Evolutionary conservation across 495 filamentous ascomycete genomes (phyloP).

Genomic region (Neurospora sp.): DNA sequence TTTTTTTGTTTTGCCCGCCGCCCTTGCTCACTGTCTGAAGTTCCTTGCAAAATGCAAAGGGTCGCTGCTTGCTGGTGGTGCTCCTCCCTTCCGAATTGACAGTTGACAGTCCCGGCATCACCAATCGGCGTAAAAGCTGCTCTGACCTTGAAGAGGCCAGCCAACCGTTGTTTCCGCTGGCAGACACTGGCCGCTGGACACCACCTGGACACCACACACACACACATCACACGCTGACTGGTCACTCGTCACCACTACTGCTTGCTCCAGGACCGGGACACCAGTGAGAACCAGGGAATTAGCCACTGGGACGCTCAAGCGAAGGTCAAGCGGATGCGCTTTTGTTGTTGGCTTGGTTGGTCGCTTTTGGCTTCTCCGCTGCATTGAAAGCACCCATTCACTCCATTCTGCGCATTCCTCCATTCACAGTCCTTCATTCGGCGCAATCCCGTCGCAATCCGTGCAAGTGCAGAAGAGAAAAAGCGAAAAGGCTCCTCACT

Average conservation of each 20-base stretch:
- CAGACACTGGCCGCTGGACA: not conserved
- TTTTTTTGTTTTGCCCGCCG: not conserved
- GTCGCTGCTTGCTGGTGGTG: not conserved
- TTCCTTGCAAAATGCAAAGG: not conserved
- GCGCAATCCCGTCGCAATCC: not conserved
- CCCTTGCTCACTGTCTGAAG: not conserved
- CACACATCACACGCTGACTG: constrained; percentile 28
- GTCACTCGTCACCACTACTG: constrained; percentile 15
- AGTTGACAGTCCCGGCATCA: not conserved
- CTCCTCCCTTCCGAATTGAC: not conserved
- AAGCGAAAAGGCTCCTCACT: not conserved
- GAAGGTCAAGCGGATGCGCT: not conserved
- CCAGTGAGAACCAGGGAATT: not conserved
- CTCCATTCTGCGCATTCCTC: not conserved
- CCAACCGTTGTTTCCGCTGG: not conserved
- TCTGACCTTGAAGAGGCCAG: not conserved
- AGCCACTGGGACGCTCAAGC: not conserved
- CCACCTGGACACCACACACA: constrained; percentile 10
- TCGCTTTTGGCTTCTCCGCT: not conserved
- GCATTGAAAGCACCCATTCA: not conserved
- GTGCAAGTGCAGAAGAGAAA: not conserved
- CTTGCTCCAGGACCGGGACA: not conserved
- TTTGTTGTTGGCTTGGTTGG: not conserved
- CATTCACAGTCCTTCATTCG: not conserved
- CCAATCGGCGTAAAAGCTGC: not conserved